phyloP scores from a whole-genome alignment of 1,284 basidiomycete genomes.

The Ganoderma sinense region DNA sequence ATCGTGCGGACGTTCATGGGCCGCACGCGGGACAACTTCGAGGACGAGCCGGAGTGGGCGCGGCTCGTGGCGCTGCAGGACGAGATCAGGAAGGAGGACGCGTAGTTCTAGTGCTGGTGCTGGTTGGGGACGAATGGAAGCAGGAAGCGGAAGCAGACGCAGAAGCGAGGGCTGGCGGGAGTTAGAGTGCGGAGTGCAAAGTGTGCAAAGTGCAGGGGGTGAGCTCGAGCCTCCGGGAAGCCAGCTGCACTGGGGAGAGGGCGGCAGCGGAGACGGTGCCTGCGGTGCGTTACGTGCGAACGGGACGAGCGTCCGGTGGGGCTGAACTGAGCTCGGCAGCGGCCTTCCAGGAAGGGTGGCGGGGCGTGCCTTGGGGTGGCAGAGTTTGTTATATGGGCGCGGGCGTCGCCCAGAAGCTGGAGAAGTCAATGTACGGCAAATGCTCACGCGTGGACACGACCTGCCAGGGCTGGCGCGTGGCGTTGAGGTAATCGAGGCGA shows the following conservation, averaged over 20 bases:
- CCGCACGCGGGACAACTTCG: slow-evolving; percentile 81
- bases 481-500: slow-evolving; percentile 24
- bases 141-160: background rate
- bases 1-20: slow-evolving; percentile 91
- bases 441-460: slow-evolving; percentile 24
- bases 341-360: slow-evolving; percentile 20
- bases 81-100: slow-evolving; percentile 51
- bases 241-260: background rate
- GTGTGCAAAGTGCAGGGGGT: background rate
- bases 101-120: slow-evolving; percentile 15
- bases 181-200: background rate
- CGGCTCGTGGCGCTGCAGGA: slow-evolving; percentile 68
- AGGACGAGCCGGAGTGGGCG: slow-evolving; percentile 87
- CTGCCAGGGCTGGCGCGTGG: slow-evolving; percentile 22
- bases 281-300: slow-evolving; percentile 20
- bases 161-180: background rate
- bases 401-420: slow-evolving; percentile 21
- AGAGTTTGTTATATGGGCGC: slow-evolving; percentile 35
- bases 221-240: background rate
- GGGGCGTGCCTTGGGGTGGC: slow-evolving; percentile 21
- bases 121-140: background rate
- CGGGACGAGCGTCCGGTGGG: slow-evolving; percentile 8
- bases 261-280: slow-evolving; percentile 9
- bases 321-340: slow-evolving; percentile 36
- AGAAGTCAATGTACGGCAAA: slow-evolving; percentile 21